Base-by-base conservation (phyloP, 2,329 filamentous ascomycete genomes). In the Rutstroemia sp. region DNA sequence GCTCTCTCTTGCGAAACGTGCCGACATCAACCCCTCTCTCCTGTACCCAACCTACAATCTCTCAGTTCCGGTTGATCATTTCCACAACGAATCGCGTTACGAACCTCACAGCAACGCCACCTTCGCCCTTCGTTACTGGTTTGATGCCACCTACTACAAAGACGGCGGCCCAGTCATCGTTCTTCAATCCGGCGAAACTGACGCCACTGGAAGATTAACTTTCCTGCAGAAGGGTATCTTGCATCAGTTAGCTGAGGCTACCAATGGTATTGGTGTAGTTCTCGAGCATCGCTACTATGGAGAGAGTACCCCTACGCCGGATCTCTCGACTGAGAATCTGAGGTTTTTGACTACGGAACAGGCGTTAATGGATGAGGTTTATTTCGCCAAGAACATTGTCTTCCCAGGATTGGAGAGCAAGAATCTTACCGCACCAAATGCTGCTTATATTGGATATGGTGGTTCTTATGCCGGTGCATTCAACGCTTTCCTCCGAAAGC, bases 251-350 rank as follows among this genome's bases (percentile, higher is more conserved):
- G 80, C 86, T 3, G 74, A 85, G 63, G 86, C 86, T 0, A 89
- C 87, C 0, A 75, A 83, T 56, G 90, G 90, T 1, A 73, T 95
- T 25, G 89, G 85, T 3, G 86, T 95, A 2, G 80, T 95, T 48
- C 78, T 95, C 2, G 90, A 95, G 73, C 90, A 95, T 67, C 82
- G 90, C 30, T 95, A 95, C 75, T 95, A 95, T 67, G 90, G 90
- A 56, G 78, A 77, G 12, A 92, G 87, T 68, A 84, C 86, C 54
- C 89, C 89, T 0, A 80, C 81, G 0, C 69, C 76, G 1, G 79
- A 92, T 65, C 75, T 92, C 19, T 79, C 79, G 0, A 85, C 82
- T 0, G 73, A 87, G 67, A 92, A 81, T 63, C 72, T 95, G 61
- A 84, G 90, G 2, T 95, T 94, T 74, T 74, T 95, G 65, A 86